phyloP scores from a whole-genome alignment of 306 rosid genomes.

The Herpetospermum pedunculosum region DNA sequence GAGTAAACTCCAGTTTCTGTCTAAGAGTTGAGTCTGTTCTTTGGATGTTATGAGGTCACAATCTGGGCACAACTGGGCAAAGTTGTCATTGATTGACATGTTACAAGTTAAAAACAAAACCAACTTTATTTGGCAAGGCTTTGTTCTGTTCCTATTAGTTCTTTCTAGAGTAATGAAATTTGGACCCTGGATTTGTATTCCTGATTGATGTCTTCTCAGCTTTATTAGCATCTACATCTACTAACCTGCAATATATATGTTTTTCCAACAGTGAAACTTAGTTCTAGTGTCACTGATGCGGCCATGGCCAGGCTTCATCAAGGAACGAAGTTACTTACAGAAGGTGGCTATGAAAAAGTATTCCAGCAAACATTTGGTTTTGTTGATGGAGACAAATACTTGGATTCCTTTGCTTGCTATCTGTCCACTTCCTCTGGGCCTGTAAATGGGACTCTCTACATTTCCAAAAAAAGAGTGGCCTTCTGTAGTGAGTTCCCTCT shows the following conservation, averaged over 20 bases:
- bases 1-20: too few relatives aligned
- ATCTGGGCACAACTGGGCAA: too few relatives aligned
- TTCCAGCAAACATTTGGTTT: conserved; percentile 45
- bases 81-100: neutral
- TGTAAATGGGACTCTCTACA: conserved; percentile 49
- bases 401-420: conserved; percentile 49
- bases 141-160: neutral
- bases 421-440: conserved; percentile 52
- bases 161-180: neutral
- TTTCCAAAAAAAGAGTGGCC: conserved; percentile 50
- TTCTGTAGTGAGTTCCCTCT: conserved; percentile 67
- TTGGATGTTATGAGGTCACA: too few relatives aligned
- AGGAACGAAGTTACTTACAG: conserved; percentile 43
- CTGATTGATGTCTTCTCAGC: neutral
- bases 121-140: neutral
- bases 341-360: conserved; percentile 52
- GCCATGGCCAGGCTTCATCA: conserved; percentile 56
- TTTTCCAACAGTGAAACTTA: neutral
- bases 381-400: conserved; percentile 48
- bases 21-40: too few relatives aligned
- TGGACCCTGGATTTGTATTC: neutral
- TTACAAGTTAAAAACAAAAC: neutral
- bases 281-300: conserved; percentile 47
- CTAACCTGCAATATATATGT: neutral
- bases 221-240: neutral